phyloP scores from a whole-genome alignment of 139 green algal species.

The Chlamydomonas sphaeroides region DNA sequence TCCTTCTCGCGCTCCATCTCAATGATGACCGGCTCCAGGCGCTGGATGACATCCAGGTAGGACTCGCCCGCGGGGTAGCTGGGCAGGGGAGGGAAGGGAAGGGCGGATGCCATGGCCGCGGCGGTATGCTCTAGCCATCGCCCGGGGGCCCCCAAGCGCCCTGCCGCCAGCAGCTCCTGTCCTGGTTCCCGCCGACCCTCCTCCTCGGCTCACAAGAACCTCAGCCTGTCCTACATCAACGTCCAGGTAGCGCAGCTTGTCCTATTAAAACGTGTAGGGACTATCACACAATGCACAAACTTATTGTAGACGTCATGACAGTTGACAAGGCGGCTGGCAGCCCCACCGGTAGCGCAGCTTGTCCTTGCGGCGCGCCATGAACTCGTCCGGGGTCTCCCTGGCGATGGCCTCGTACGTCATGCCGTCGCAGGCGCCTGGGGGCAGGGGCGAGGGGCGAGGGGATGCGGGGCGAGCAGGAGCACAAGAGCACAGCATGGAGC shows the following conservation, averaged over 20 bases:
- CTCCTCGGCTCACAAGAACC: no score
- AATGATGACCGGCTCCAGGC: conserved; percentile 91
- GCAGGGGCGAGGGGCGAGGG: neutral
- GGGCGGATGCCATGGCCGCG: neutral
- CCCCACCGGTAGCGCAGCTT: conserved; percentile 90
- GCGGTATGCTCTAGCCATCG: no score
- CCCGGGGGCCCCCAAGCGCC: no score
- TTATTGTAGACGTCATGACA: no score
- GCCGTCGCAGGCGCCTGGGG: conserved; percentile 80
- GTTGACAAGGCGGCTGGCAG: no score
- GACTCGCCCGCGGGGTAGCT: conserved; percentile 89
- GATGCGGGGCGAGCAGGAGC: neutral
- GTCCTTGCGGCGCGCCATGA: conserved; percentile 73
- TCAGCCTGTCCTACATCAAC: no score
- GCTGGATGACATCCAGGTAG: conserved; percentile 94
- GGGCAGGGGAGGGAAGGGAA: neutral
- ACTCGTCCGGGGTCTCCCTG: conserved; percentile 80
- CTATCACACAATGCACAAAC: no score
- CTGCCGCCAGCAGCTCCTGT: no score
- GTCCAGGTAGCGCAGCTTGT: no score
- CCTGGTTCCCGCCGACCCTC: no score
- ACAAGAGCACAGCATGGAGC: no score
- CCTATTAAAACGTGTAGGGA: no score
- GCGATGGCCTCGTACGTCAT: conserved; percentile 90
- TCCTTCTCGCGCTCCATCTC: conserved; percentile 90